Conservation (phyloP, 2,329 filamentous ascomycete genomes). For the Fusarium hostae region DNA sequence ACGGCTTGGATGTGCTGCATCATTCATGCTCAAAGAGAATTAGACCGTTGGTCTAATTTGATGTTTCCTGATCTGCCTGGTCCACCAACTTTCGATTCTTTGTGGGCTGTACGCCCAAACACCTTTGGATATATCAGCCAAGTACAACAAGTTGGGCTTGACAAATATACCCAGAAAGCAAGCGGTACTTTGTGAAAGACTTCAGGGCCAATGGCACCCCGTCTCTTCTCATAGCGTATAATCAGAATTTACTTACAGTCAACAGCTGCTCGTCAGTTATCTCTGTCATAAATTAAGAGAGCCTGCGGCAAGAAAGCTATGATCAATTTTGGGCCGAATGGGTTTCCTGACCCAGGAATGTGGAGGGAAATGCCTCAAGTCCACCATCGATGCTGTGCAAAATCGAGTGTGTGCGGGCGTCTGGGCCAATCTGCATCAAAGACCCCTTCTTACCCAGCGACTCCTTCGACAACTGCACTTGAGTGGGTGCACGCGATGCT, state of each 20-base stretch:
- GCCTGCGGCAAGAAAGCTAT: not conserved
- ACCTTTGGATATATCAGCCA: not conserved
- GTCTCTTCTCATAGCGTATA: not conserved
- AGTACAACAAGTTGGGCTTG: not conserved
- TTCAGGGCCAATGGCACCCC: not conserved
- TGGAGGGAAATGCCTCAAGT: slow-evolving; percentile 51
- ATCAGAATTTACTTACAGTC: not conserved
- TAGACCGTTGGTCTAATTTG: slow-evolving; percentile 9
- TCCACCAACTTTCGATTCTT: slow-evolving; percentile 4
- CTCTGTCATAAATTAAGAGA: not conserved
- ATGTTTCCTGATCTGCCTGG: slow-evolving; percentile 12
- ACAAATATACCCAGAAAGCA: not conserved
- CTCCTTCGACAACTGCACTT: slow-evolving; percentile 36
- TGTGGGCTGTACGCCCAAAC: not conserved
- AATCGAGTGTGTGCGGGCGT: slow-evolving; percentile 18
- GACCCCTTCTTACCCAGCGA: slow-evolving; percentile 40
- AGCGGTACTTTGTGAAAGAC: not conserved
- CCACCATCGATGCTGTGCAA: slow-evolving; percentile 35
- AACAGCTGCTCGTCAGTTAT: not conserved
- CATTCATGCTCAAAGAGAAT: slow-evolving; percentile 17
- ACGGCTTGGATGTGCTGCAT: slow-evolving; percentile 17
- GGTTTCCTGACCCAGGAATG: slow-evolving; percentile 35
- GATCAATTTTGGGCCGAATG: slow-evolving; percentile 9
- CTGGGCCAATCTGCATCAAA: slow-evolving; percentile 25
- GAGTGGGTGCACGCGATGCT: slow-evolving; percentile 31